Evolutionary conservation across 2,329 filamentous ascomycete species (phyloP).

Genomic region (Ascochyta rabiei): DNA sequence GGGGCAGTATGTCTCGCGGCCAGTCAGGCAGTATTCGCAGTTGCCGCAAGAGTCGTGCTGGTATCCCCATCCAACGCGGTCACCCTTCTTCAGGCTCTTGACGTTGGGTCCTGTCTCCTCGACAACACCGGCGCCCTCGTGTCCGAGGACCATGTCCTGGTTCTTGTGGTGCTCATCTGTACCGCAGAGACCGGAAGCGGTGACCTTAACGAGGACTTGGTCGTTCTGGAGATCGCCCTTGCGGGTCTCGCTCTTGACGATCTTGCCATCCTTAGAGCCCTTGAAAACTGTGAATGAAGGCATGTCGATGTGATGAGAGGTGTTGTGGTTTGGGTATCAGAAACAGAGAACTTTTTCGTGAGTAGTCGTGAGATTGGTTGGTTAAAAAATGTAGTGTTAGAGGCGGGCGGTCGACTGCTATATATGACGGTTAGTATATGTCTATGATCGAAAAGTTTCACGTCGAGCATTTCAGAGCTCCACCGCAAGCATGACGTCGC

Average conservation of each 20-base stretch:
- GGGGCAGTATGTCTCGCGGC: slow-evolving; percentile 53
- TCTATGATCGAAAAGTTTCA: slow-evolving; percentile 20
- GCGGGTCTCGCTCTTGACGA: slow-evolving; percentile 57
- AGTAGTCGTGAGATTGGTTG: slow-evolving; percentile 3
- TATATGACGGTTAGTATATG: slow-evolving; percentile 15
- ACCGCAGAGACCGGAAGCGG: slow-evolving; percentile 70
- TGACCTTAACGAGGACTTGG: slow-evolving; percentile 67
- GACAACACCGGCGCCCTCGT: slow-evolving; percentile 62
- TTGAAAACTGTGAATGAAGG: slow-evolving; percentile 67
- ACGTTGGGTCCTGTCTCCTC: slow-evolving; percentile 55
- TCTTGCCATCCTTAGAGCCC: slow-evolving; percentile 63
- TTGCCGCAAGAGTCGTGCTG: slow-evolving; percentile 53
- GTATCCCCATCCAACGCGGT: slow-evolving; percentile 60
- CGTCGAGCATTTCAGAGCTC: slow-evolving; percentile 6
- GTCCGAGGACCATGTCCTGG: slow-evolving; percentile 57
- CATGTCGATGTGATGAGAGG: slow-evolving; percentile 30
- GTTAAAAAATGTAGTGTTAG: neutral
- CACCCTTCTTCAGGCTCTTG: slow-evolving; percentile 56
- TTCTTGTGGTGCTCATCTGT: slow-evolving; percentile 58
- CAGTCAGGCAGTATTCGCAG: slow-evolving; percentile 54
- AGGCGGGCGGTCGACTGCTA: slow-evolving; percentile 5
- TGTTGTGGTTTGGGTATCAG: slow-evolving; percentile 1
- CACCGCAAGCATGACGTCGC: slow-evolving; percentile 27
- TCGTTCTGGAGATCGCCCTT: slow-evolving; percentile 54
- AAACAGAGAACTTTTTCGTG: slow-evolving; percentile 2